Base-by-base conservation (phyloP, 768 basidiomycete genomes). In the Kwoniella sp. region DNA sequence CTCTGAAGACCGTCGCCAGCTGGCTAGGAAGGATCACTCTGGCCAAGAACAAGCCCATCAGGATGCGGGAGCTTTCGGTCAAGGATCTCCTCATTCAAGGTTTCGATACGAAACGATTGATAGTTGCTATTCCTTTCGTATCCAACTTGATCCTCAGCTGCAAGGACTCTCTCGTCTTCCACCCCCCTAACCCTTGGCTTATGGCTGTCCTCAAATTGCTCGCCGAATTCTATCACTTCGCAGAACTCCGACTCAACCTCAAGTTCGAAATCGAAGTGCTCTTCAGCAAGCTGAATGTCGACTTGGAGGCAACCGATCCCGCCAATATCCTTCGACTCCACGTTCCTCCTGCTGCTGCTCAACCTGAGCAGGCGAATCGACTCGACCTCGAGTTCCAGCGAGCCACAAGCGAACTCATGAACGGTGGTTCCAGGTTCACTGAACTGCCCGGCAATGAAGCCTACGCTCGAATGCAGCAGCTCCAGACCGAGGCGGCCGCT, bases 251-350 rank as follows among this genome's bases (percentile, higher is more conserved):
- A 81, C 83, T 98, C 59, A 96, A 97, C 77, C 85, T 93, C 77
- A 98, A 97, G 81, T 99, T 99, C 75, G 96, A 98, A 81, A 98
- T 99, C 58, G 96, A 99, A 80, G 88, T 97, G 40, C 83, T 98
- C 21, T 98, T 95, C 85, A 94, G 92, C 79, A 86, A 86, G 30
- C 86, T 99, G 30, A 88, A 91, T 27, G 86, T 99, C 69, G 88
- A 92, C 71, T 85, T 97, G 27, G 90, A 90, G 74, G 79, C 87
- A 7, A 84, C 97, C 50, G 91, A 95, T 76, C 88, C 90, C 2
- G 88, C 92, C 5, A 88, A 85, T 4, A 85, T 94, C 55, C 83
- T 99, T 22, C 85, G 93, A 46, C 68, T 64, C 13, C 76, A 75
- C 27, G 65, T 71, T 6, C 77, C 79, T 17, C 70, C 71, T 33